Evolutionary conservation across 1,139 yeast genomes (phyloP).

Genomic region (Geotrichum cucujoidarum): DNA sequence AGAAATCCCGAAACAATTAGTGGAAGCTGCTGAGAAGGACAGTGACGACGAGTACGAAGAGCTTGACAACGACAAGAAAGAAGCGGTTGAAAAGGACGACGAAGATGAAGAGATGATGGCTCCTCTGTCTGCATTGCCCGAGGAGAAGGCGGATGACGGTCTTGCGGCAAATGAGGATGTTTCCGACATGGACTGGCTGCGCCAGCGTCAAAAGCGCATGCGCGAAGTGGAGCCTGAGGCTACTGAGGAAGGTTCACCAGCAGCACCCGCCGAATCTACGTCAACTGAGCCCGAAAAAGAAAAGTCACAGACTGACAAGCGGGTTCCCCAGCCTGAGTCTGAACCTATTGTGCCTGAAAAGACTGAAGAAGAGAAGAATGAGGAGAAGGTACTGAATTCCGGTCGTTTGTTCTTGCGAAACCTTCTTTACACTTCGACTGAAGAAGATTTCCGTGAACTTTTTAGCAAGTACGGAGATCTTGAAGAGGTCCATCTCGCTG

Average conservation of each 20-base stretch:
- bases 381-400: conserved; percentile 55
- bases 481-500: conserved; percentile 72
- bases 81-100: conserved; percentile 26
- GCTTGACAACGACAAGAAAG: conserved; percentile 25
- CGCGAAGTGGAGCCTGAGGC: conserved; percentile 44
- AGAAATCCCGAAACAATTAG: conserved; percentile 10
- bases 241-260: conserved; percentile 20
- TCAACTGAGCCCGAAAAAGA: conserved; percentile 23
- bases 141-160: conserved; percentile 27
- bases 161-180: conserved; percentile 51
- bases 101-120: conserved; percentile 25
- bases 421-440: conserved; percentile 73
- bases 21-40: conserved; percentile 22
- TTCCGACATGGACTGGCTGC: conserved; percentile 87
- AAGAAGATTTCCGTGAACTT: conserved; percentile 64
- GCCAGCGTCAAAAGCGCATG: conserved; percentile 69
- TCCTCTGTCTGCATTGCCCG: conserved; percentile 19
- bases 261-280: conserved; percentile 19
- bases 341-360: conserved; percentile 27
- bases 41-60: conserved; percentile 33
- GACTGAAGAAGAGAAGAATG: conserved; percentile 44
- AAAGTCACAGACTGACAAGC: conserved; percentile 24
- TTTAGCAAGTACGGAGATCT: conserved; percentile 46
- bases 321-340: conserved; percentile 13
- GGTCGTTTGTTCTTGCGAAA: conserved; percentile 88